A percentile compares a stretch with the other conserved stretches of the same genome.
phyloP scores from a whole-genome alignment of 192 early-diverging fungal species.

The Entomortierella parvispora region DNA sequence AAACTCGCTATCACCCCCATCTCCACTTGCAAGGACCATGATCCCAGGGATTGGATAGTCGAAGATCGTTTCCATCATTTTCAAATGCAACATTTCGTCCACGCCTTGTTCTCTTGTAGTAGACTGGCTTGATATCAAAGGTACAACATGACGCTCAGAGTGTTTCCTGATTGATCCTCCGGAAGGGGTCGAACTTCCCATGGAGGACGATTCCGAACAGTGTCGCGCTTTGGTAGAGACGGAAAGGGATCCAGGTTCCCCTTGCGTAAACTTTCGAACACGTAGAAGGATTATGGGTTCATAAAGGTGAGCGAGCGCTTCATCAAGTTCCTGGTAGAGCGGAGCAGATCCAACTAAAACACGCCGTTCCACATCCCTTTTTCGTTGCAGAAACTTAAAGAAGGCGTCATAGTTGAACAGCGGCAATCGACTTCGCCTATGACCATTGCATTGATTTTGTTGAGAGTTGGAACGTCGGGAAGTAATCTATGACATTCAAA shows the following conservation, averaged over 20 bases:
- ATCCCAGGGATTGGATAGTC: constrained; percentile 54
- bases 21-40: constrained; percentile 55
- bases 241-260: constrained; percentile 28
- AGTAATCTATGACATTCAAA: too few species aligned
- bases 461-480: too few species aligned
- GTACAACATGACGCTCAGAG: too few species aligned
- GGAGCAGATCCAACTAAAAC: constrained; percentile 57
- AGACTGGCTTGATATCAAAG: background rate
- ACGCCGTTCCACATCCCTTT: constrained; percentile 29
- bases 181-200: background rate
- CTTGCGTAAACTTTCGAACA: constrained; percentile 35
- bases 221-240: constrained; percentile 14
- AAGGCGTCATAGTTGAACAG: constrained; percentile 47
- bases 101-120: constrained; percentile 55
- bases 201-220: background rate
- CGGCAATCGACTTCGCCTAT: constrained; percentile 8
- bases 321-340: constrained; percentile 51
- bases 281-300: constrained; percentile 51
- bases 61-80: constrained; percentile 56
- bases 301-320: constrained; percentile 42
- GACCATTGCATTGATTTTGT: too few species aligned
- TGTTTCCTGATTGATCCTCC: background rate
- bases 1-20: constrained; percentile 59
- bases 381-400: constrained; percentile 43
- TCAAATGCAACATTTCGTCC: constrained; percentile 59